Evolutionary conservation across 208 protist species (phyloP).

Genomic region (Acanthamoeba castellanii): DNA sequence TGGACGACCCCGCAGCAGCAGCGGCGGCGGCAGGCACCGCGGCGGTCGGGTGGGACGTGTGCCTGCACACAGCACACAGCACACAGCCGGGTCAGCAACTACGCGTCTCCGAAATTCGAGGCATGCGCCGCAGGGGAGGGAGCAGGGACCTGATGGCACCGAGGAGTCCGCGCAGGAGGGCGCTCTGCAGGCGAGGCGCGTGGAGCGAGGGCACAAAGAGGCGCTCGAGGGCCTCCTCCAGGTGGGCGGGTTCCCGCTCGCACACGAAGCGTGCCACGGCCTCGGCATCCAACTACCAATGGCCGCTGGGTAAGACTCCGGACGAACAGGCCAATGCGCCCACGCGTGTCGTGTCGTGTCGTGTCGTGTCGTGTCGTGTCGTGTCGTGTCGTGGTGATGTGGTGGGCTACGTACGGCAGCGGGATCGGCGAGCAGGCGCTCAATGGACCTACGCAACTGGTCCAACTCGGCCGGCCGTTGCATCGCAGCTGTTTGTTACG

Average conservation of each 20-base stretch:
- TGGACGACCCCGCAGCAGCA: not conserved
- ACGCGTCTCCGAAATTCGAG: too few relatives aligned
- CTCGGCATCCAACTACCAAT: not conserved
- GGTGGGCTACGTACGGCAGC: not conserved
- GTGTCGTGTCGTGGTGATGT: too few relatives aligned
- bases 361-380: too few relatives aligned
- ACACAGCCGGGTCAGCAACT: too few relatives aligned
- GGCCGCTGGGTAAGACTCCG: too few relatives aligned
- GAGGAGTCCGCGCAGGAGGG: constrained; percentile 3
- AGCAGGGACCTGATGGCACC: not conserved
- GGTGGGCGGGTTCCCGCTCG: not conserved
- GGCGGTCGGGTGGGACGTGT: too few relatives aligned
- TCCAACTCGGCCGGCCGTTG: not conserved
- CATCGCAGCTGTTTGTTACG: not conserved
- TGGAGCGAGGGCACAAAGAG: not conserved
- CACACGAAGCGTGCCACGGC: not conserved
- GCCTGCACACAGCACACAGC: not conserved
- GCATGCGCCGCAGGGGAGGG: too few relatives aligned
- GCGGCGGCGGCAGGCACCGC: too few relatives aligned
- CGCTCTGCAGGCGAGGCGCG: not conserved
- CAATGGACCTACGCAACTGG: not conserved
- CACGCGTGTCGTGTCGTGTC: too few relatives aligned
- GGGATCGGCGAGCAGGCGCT: not conserved
- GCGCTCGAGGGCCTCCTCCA: constrained; percentile 14
- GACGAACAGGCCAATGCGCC: too few relatives aligned